Conservation (phyloP, 2,329 filamentous ascomycete genomes). For the Fusarium haematococcum region DNA sequence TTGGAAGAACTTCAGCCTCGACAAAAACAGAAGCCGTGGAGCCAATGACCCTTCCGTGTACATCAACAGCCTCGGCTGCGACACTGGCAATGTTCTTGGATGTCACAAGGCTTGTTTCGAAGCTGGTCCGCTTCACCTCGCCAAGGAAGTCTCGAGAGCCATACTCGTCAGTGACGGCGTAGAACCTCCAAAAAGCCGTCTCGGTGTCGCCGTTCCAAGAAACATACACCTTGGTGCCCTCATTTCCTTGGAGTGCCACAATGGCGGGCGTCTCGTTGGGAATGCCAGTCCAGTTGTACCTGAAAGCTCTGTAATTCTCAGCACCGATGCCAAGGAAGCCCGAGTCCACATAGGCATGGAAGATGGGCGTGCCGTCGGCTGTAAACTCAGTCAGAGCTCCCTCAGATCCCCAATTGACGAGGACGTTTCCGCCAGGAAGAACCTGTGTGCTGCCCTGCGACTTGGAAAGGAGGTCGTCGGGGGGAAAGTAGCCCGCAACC, state of each 20-base stretch:
- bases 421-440: constrained; percentile 63
- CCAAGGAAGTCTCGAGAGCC: constrained; percentile 53
- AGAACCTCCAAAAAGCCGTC: constrained; percentile 62
- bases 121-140: constrained; percentile 53
- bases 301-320: constrained; percentile 66
- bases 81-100: constrained; percentile 23
- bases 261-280: constrained; percentile 49
- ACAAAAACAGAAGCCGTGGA: constrained; percentile 33
- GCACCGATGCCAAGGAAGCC: constrained; percentile 51
- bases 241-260: constrained; percentile 32
- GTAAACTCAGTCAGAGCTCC: constrained; percentile 62
- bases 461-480: constrained; percentile 61
- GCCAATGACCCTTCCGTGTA: constrained; percentile 34
- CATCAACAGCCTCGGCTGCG: constrained; percentile 43
- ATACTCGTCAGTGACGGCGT: constrained; percentile 49
- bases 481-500: constrained; percentile 61
- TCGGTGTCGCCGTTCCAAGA: constrained; percentile 67
- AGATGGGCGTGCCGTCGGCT: constrained; percentile 60
- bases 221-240: constrained; percentile 55
- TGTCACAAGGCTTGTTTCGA: constrained; percentile 55
- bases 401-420: constrained; percentile 69
- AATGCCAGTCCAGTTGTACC: constrained; percentile 63
- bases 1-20: constrained; percentile 36
- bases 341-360: constrained; percentile 62
- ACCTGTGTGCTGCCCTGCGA: constrained; percentile 65